Evolutionary conservation across 768 basidiomycete genomes (phyloP).

Genomic region (Terana coerulea): DNA sequence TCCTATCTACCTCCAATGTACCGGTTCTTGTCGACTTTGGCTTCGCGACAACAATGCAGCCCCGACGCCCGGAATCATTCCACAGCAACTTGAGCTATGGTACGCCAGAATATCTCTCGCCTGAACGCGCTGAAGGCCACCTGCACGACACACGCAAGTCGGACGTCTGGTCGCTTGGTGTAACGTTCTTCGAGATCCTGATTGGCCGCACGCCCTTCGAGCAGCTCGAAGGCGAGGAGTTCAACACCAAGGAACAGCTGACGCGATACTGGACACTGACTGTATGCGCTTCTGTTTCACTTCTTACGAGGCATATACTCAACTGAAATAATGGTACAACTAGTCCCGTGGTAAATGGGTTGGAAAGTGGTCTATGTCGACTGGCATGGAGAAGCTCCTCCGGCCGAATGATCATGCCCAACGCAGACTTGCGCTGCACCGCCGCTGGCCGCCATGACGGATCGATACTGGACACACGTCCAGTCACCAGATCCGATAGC

Average conservation of each 20-base stretch:
- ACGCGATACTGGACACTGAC: constrained; percentile 87
- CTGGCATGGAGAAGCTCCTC: constrained; percentile 59
- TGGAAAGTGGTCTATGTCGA: constrained; percentile 71
- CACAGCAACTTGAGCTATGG: constrained; percentile 83
- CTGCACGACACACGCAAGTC: constrained; percentile 93
- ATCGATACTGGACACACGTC: constrained; percentile 57
- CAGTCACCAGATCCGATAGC: background rate
- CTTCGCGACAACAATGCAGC: constrained; percentile 85
- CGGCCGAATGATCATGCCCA: constrained; percentile 78
- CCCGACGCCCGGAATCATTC: constrained; percentile 60
- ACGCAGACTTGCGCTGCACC: constrained; percentile 76
- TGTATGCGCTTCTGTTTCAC: constrained; percentile 39
- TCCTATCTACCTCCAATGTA: constrained; percentile 71
- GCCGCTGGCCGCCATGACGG: constrained; percentile 60
- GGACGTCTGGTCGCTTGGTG: constrained; percentile 80
- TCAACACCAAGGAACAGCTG: constrained; percentile 74
- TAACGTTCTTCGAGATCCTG: constrained; percentile 94
- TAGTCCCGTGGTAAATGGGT: constrained; percentile 86
- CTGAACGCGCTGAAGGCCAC: constrained; percentile 84
- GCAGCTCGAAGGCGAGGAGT: constrained; percentile 71
- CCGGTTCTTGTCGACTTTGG: constrained; percentile 96
- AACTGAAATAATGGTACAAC: background rate
- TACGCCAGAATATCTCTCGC: constrained; percentile 94
- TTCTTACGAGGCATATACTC: background rate
- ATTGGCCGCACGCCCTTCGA: constrained; percentile 92